A percentile compares a stretch with the other conserved stretches of the same genome.
phyloP scores from a whole-genome alignment of 2,329 filamentous ascomycete genomes.

The Hypoxylon sp. region DNA sequence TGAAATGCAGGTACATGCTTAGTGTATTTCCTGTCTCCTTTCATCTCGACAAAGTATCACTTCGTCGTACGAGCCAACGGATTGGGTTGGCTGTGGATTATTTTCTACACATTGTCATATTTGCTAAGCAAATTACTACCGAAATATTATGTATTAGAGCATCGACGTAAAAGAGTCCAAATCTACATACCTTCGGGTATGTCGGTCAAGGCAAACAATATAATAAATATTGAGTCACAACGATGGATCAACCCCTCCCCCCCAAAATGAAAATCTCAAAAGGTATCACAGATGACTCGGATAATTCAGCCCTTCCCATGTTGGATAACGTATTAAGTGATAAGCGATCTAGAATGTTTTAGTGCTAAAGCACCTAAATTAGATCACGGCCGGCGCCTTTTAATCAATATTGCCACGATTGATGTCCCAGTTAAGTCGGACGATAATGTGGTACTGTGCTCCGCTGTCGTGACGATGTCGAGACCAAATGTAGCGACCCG shows the following conservation, averaged over 20 bases:
- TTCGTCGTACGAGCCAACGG: conserved; percentile 21
- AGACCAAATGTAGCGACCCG: conserved; percentile 5
- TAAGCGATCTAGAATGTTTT: neutral
- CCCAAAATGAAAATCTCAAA: conserved; percentile 14
- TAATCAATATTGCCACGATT: conserved; percentile 13
- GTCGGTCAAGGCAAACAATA: conserved; percentile 12
- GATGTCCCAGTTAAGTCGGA: conserved; percentile 15
- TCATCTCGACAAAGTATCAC: conserved; percentile 35
- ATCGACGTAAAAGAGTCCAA: neutral
- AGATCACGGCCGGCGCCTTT: conserved; percentile 2
- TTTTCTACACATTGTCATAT: conserved; percentile 5
- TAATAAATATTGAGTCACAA: conserved; percentile 3
- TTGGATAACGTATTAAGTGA: neutral
- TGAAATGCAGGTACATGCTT: conserved; percentile 1
- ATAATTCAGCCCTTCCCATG: conserved; percentile 30
- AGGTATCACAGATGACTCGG: conserved; percentile 35
- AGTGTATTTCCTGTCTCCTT: conserved; percentile 25
- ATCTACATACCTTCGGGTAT: neutral
- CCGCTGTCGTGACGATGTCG: neutral
- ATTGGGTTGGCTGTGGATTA: conserved; percentile 17
- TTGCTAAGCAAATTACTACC: conserved; percentile 17
- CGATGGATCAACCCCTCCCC: conserved; percentile 1
- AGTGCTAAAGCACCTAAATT: neutral
- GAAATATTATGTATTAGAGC: conserved; percentile 3
- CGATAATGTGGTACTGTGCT: conserved; percentile 14